phyloP scores from a whole-genome alignment of 371 early-diverging fungal species.

The Zopfochytrium polystomum region DNA sequence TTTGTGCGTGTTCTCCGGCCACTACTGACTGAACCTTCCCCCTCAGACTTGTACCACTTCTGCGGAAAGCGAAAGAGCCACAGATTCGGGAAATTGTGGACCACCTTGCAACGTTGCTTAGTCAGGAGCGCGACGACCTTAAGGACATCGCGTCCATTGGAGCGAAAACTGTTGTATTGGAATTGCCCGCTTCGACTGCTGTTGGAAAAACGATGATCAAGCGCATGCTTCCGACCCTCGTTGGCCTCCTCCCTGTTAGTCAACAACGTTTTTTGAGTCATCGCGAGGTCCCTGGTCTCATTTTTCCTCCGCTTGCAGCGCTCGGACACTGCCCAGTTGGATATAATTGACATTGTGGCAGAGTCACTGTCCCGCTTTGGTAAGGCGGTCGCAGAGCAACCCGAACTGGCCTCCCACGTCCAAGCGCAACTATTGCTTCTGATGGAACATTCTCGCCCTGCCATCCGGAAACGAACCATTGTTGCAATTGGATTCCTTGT shows the following conservation, averaged over 20 bases:
- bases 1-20: neutral
- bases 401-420: conserved; percentile 56
- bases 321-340: conserved; percentile 76
- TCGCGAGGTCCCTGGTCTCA: no score
- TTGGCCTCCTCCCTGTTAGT: conserved; percentile 60
- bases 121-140: conserved; percentile 34
- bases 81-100: conserved; percentile 68
- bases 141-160: conserved; percentile 80
- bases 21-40: no score
- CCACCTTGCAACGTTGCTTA: conserved; percentile 51
- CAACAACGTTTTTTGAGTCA: no score
- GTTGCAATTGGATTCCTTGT: conserved; percentile 69
- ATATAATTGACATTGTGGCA: conserved; percentile 78
- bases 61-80: conserved; percentile 66
- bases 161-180: conserved; percentile 75
- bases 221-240: conserved; percentile 62
- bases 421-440: conserved; percentile 65
- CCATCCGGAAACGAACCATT: conserved; percentile 80
- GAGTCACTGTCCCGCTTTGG: conserved; percentile 80
- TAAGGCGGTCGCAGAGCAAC: no score
- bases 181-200: conserved; percentile 52
- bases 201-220: conserved; percentile 56
- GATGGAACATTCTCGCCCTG: conserved; percentile 69
- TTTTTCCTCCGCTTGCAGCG: no score
- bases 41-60: conserved; percentile 78